phyloP scores from a whole-genome alignment of 169 alveolate genomes.

The Plasmodium cynomolgi region DNA sequence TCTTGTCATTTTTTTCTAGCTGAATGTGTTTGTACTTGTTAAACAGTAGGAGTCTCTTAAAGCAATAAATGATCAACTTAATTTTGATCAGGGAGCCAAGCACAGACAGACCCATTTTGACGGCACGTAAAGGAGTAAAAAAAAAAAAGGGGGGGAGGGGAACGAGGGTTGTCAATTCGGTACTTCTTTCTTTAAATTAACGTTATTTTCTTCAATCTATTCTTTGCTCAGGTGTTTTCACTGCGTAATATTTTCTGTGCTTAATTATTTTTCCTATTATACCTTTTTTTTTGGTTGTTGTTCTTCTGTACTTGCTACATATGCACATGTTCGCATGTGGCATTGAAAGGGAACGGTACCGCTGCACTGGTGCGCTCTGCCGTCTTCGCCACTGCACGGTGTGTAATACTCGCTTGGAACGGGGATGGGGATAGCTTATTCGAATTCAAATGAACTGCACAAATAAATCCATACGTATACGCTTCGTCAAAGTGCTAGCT shows the following conservation, averaged over 20 bases:
- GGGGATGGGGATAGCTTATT: no score
- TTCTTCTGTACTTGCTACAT: neutral
- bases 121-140: neutral
- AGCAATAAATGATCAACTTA: neutral
- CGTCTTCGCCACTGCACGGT: neutral
- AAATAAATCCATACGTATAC: neutral
- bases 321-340: neutral
- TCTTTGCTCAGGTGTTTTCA: neutral
- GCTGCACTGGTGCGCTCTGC: neutral
- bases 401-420: neutral
- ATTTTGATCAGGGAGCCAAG: neutral
- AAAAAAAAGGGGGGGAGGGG: neutral
- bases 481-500: neutral
- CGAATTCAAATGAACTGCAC: neutral
- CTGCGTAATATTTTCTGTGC: neutral
- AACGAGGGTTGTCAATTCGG: neutral
- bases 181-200: neutral
- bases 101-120: neutral
- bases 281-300: neutral
- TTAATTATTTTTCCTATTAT: neutral
- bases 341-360: neutral
- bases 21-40: neutral
- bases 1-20: neutral
- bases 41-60: slow-evolving; percentile 5
- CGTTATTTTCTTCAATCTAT: neutral